Evolutionary conservation across 2,329 filamentous ascomycete species (phyloP).

Genomic region (Venturia carpophila): DNA sequence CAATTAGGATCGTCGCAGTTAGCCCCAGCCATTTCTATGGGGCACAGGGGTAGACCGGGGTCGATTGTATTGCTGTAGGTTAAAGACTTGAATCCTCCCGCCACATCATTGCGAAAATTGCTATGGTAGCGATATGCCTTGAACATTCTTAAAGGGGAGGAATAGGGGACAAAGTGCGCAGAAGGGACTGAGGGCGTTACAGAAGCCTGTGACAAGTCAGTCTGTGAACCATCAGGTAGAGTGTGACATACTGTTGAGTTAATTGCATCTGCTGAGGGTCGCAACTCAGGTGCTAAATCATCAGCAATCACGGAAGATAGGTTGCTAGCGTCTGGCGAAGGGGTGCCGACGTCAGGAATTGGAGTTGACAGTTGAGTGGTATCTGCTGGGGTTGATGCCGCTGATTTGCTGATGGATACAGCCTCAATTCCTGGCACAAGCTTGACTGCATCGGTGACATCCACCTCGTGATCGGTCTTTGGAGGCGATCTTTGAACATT

Average conservation of each 20-base stretch:
- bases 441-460: neutral
- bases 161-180: slow-evolving; percentile 55
- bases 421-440: neutral
- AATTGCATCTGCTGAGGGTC: slow-evolving; percentile 21
- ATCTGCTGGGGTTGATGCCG: neutral
- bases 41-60: slow-evolving; percentile 64
- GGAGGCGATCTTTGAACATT: neutral
- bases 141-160: slow-evolving; percentile 75
- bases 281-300: slow-evolving; percentile 35
- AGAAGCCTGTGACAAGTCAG: slow-evolving; percentile 7
- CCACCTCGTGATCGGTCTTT: neutral
- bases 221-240: neutral
- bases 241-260: slow-evolving; percentile 6
- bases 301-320: slow-evolving; percentile 24
- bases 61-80: slow-evolving; percentile 93
- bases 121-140: slow-evolving; percentile 87
- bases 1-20: slow-evolving; percentile 70
- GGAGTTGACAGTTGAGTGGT: neutral
- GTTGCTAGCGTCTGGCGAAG: neutral
- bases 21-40: slow-evolving; percentile 61
- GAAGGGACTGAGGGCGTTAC: slow-evolving; percentile 20
- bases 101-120: slow-evolving; percentile 58
- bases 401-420: neutral
- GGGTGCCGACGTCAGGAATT: neutral
- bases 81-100: slow-evolving; percentile 75